phyloP scores from a whole-genome alignment of 192 early-diverging fungal genomes.

The Jimgerdemannia lactiflua region DNA sequence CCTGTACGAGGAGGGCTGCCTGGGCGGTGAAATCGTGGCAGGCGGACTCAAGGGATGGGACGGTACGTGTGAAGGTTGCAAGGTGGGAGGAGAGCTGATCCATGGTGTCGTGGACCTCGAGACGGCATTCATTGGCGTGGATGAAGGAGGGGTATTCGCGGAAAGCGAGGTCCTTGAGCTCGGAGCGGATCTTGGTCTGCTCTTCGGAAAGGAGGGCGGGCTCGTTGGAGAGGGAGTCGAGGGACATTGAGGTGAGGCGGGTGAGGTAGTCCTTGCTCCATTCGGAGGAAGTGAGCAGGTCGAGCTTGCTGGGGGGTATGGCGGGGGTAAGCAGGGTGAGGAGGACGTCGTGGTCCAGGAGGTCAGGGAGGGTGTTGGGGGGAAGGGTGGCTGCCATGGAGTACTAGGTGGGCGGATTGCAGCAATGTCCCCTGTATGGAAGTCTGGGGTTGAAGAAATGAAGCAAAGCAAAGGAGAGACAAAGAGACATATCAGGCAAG shows the following conservation, averaged over 20 bases:
- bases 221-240: slow-evolving; percentile 57
- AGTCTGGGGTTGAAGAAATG: no score
- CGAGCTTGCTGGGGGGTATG: background rate
- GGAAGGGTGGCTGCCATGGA: no score
- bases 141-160: slow-evolving; percentile 67
- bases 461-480: no score
- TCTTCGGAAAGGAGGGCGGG: slow-evolving; percentile 50
- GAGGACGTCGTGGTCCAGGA: background rate
- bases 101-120: slow-evolving; percentile 46
- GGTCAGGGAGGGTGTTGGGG: background rate
- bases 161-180: slow-evolving; percentile 64
- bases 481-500: no score
- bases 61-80: slow-evolving; percentile 35
- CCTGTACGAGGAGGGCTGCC: slow-evolving; percentile 24
- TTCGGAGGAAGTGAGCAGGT: slow-evolving; percentile 10
- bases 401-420: no score
- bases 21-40: slow-evolving; percentile 39
- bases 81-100: slow-evolving; percentile 44
- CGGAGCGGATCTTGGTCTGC: slow-evolving; percentile 46
- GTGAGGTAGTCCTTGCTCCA: slow-evolving; percentile 62
- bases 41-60: slow-evolving; percentile 48
- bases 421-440: no score
- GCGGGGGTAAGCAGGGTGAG: background rate
- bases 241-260: slow-evolving; percentile 56
- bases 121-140: slow-evolving; percentile 56